A percentile compares a stretch with the other conserved stretches of the same genome.
These are phyloP conservation scores for Claviceps maximensis DNA, from an alignment of 2,329 filamentous ascomycete species.

Conservation along the genomic window DNA sequence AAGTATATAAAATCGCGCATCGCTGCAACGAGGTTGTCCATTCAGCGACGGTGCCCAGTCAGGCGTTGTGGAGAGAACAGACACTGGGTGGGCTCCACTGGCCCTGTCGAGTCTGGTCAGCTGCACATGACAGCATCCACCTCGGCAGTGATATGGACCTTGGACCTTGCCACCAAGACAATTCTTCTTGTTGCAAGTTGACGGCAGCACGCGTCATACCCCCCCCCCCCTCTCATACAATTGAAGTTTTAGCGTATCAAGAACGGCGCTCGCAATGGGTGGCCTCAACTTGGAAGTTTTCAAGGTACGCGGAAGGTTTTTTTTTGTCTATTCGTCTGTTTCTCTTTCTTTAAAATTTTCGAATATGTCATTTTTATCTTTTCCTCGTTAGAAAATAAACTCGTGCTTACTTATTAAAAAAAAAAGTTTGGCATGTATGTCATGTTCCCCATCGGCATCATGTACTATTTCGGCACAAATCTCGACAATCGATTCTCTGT, in stretches of 20 bases:
- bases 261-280: slow-evolving; percentile 37
- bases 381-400: too few relatives aligned
- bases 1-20: slow-evolving; percentile 1
- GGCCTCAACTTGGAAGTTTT: slow-evolving; percentile 89
- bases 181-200: background rate
- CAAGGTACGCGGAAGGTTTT: slow-evolving; percentile 56
- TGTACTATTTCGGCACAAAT: slow-evolving; percentile 99
- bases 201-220: background rate
- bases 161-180: background rate
- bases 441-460: slow-evolving; percentile 96
- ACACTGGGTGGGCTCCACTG: background rate
- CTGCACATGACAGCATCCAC: background rate
- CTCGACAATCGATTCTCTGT: slow-evolving; percentile 85
- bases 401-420: too few relatives aligned
- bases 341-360: background rate
- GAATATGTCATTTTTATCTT: background rate
- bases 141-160: background rate
- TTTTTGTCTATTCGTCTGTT: background rate
- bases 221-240: too few relatives aligned
- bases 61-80: too few relatives aligned
- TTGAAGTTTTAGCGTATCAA: slow-evolving; percentile 7
- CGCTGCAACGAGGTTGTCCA: slow-evolving; percentile 11
- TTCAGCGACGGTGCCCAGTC: background rate
- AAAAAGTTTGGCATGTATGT: slow-evolving; percentile 91
- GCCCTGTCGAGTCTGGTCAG: background rate